phyloP scores from a whole-genome alignment of 495 filamentous ascomycete genomes.

The Xylaria scruposa region DNA sequence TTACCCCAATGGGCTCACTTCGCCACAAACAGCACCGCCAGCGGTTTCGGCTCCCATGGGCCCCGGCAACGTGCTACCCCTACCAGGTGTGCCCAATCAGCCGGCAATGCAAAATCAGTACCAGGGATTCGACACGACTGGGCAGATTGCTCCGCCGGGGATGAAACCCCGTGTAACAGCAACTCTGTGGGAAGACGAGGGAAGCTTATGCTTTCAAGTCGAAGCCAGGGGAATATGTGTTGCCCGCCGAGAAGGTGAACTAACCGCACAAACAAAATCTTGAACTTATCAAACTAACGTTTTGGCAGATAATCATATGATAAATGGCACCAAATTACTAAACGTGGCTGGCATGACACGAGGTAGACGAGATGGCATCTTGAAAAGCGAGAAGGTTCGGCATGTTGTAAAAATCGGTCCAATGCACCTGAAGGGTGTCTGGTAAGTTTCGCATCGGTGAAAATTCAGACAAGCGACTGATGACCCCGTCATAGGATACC shows the following conservation, averaged over 20 bases:
- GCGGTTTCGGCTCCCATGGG: constrained; percentile 73
- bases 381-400: constrained; percentile 96
- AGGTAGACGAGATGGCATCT: constrained; percentile 91
- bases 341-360: constrained; percentile 99
- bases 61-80: constrained; percentile 66
- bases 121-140: constrained; percentile 82
- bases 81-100: constrained; percentile 65
- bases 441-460: constrained; percentile 64
- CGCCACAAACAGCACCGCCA: constrained; percentile 72
- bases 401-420: constrained; percentile 99
- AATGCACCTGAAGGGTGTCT: constrained; percentile 98
- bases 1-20: constrained; percentile 77
- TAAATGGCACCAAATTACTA: constrained; percentile 95
- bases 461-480: constrained; percentile 11
- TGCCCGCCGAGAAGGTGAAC: constrained; percentile 87
- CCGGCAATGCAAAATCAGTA: constrained; percentile 57
- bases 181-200: constrained; percentile 98
- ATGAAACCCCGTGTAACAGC: constrained; percentile 98
- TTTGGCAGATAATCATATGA: constrained; percentile 93
- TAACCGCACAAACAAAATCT: neutral
- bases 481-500: constrained; percentile 74
- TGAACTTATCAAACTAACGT: neutral
- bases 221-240: constrained; percentile 97
- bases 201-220: constrained; percentile 96
- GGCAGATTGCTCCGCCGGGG: constrained; percentile 92